Base-by-base conservation (phyloP, 495 filamentous ascomycete genomes). In the Haplographium delicatum region DNA sequence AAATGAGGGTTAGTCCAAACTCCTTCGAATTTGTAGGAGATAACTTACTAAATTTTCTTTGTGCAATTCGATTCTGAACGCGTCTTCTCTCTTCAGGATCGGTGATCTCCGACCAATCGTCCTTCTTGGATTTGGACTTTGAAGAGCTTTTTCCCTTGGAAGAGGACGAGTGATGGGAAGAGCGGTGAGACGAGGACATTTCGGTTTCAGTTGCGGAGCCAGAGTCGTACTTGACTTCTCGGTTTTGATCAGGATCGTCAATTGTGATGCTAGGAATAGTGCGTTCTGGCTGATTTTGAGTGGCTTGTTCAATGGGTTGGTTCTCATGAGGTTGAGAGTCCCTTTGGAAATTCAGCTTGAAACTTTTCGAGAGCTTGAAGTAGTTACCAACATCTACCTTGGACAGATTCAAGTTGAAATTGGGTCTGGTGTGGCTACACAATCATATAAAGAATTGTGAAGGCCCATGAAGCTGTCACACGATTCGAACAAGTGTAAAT, bases 11-110 rank as follows among this genome's bases (percentile, higher is more conserved):
- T 33, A 51, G 40, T 37, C n/a, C n/a, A n/a, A n/a, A n/a, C n/a
- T n/a, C n/a, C n/a, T n/a, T n/a, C n/a, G n/a, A n/a, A n/a, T n/a
- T n/a, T n/a, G n/a, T n/a, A n/a, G n/a, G n/a, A n/a, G n/a, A n/a
- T n/a, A 45, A 69, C 71, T 15, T 69, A 81, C 78, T 70, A 56
- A 81, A 82, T 52, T 82, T 82, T 41, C 78, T 67, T 57, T 82
- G 78, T 13, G 78, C 78, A 45, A 80, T 75, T 25, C 78, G 69
- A 59, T 82, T 82, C 53, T 82, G 78, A 52, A 81, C 78, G 34
- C 78, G 74, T 51, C 78, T 64, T 53, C 78, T 68, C 65, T 81
- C 76, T 26, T 81, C 78, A 0, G 76, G 74, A 50, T 81, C 78
- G 0, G 74, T 74, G 7, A 82, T 70, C n/a, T 78, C 74, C 13